Evolutionary conservation across 2,329 filamentous ascomycete species (phyloP).

Genomic region (Colletotrichum gloeosporioides): DNA sequence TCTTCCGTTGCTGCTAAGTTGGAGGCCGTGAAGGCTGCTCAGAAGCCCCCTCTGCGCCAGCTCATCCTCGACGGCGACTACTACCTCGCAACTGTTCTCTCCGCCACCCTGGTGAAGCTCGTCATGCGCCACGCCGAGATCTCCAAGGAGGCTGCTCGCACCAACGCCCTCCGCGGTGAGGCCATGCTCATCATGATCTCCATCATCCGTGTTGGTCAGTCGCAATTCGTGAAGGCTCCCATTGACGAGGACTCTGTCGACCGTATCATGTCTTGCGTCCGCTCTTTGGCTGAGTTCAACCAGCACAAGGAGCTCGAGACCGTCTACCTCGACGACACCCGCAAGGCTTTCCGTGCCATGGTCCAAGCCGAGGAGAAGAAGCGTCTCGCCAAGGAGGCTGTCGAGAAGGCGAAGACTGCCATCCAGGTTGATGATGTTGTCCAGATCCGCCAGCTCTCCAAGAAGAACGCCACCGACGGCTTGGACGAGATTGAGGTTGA

Average conservation of each 20-base stretch:
- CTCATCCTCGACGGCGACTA: slow-evolving; percentile 97
- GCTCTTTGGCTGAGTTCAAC: slow-evolving; percentile 87
- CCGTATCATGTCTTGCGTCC: slow-evolving; percentile 96
- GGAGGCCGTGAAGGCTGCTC: slow-evolving; percentile 94
- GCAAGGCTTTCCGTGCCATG: slow-evolving; percentile 96
- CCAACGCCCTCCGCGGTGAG: slow-evolving; percentile 92
- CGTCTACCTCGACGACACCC: slow-evolving; percentile 92
- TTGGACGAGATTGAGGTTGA: slow-evolving; percentile 88
- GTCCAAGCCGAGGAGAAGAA: slow-evolving; percentile 98
- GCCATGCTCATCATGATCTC: slow-evolving; percentile 99
- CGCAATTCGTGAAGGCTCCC: slow-evolving; percentile 96
- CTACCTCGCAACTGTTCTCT: slow-evolving; percentile 93
- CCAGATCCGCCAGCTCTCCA: slow-evolving; percentile 88
- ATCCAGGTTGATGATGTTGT: slow-evolving; percentile 97
- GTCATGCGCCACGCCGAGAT: slow-evolving; percentile 98
- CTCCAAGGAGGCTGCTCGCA: slow-evolving; percentile 82
- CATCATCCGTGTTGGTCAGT: slow-evolving; percentile 96
- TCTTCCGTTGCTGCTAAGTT: slow-evolving; percentile 88
- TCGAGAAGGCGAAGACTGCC: slow-evolving; percentile 90
- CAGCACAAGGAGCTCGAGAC: slow-evolving; percentile 89
- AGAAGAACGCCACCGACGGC: slow-evolving; percentile 85
- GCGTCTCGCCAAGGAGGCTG: slow-evolving; percentile 90
- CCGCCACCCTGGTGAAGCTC: slow-evolving; percentile 93
- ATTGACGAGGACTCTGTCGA: slow-evolving; percentile 99
- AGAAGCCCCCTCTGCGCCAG: slow-evolving; percentile 93